Base-by-base conservation (phyloP, 2,329 filamentous ascomycete genomes). In the Fusarium sp. region DNA sequence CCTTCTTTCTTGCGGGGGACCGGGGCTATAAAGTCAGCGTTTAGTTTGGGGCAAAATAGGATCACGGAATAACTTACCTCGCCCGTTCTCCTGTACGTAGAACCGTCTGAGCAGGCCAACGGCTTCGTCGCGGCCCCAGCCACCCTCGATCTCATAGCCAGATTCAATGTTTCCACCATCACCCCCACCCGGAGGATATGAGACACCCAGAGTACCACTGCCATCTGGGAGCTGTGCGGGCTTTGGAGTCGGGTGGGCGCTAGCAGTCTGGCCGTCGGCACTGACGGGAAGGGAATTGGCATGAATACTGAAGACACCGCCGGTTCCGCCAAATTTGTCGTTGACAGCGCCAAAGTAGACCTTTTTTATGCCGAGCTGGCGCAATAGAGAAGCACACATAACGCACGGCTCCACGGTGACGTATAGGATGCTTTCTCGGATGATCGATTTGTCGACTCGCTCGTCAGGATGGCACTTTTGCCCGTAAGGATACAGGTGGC, bases 371-470 rank as follows among this genome's bases (percentile, higher is more conserved):
- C 90, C 88, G 70, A 97, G 91, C 80, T 99, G 97, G 54, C 94
- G 90, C 53, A 99, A 86, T 56, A 97, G 89, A 9, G 94, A 97
- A 14, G 96, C 96, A 78, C 96, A 99, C 96, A 99, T 99, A 82
- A 99, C 94, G 80, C 96, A 99, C 7, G 96, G 96, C 81, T 99
- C 97, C 57, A 99, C 95, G 0, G 96, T 99, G 51, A 99, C 96
- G 80, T 99, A 99, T 54, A 99, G 88, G 12, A 90, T 92, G 73
- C 86, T 87, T 70, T 94, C 88, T 41, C 84, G 84, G 72, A 98
- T 85, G 68, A 95, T 88, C 14, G 86, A 86, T 34, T 88, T 86
- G 56, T 91, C 86, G 71, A 96, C 87, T 55, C 85, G 86, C 24
- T 86, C 81, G 4, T 80, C 80, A 0, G 85, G 83, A 64, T 88